phyloP scores from a whole-genome alignment of 129 eudicot genomes.

The Logfia minima region DNA sequence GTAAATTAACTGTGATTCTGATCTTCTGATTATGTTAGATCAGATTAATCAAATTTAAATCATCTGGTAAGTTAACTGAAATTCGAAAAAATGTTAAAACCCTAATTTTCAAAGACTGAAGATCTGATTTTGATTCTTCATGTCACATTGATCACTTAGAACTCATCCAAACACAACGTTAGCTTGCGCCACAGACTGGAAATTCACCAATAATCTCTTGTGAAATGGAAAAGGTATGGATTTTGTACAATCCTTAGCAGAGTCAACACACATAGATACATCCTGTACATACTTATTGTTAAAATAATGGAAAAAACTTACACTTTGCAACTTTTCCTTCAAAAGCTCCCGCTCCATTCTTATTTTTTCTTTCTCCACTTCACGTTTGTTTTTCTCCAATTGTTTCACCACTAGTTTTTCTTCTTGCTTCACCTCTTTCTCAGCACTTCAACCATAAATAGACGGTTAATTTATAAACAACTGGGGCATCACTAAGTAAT shows the following conservation, averaged over 20 bases:
- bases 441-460: slow-evolving; percentile 57
- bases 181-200: neutral
- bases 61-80: neutral
- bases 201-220: neutral
- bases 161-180: neutral
- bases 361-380: slow-evolving; percentile 75
- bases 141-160: neutral
- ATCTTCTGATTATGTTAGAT: neutral
- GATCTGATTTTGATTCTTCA: neutral
- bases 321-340: slow-evolving; percentile 83
- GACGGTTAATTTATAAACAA: neutral
- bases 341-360: slow-evolving; percentile 72
- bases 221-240: neutral
- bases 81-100: neutral
- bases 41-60: neutral
- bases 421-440: slow-evolving; percentile 60
- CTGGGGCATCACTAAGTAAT: neutral
- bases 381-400: slow-evolving; percentile 79
- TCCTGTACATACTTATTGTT: neutral
- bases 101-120: neutral
- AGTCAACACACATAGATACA: neutral
- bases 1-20: neutral
- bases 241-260: neutral
- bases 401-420: slow-evolving; percentile 62
- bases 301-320: slow-evolving; percentile 32